These are phyloP conservation scores for Penicillium sclerotiorum DNA, from an alignment of 2,329 filamentous ascomycete species.

Conservation along the genomic window DNA sequence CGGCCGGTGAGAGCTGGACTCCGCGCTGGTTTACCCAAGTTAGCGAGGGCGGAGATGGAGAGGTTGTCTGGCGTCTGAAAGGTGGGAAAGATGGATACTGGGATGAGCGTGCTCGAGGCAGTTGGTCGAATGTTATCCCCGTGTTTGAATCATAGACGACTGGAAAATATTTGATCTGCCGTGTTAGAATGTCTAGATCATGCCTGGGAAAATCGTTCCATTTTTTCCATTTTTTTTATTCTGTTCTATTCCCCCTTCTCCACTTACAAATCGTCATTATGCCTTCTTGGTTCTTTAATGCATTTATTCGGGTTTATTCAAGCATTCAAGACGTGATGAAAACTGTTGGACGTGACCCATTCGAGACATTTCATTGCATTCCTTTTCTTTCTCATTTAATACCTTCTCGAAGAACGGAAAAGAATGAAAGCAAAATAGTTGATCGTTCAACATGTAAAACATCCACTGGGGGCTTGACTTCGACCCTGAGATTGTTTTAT, in stretches of 20 bases:
- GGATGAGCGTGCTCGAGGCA: constrained; percentile 74
- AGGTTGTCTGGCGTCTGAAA: constrained; percentile 69
- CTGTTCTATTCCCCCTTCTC: background rate
- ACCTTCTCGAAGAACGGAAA: no score
- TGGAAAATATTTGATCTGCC: background rate
- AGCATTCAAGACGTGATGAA: background rate
- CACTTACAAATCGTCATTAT: no score
- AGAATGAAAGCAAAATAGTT: no score
- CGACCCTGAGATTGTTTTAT: no score
- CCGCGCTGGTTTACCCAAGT: constrained; percentile 85
- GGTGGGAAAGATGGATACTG: constrained; percentile 87
- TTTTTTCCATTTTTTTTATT: no score
- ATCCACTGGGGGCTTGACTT: no score
- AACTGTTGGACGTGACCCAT: no score
- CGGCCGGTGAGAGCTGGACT: constrained; percentile 68
- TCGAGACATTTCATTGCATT: no score
- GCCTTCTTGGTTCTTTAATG: background rate
- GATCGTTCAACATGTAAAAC: no score
- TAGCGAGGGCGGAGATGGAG: constrained; percentile 43
- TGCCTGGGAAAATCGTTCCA: background rate
- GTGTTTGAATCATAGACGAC: constrained; percentile 51
- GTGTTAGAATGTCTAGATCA: background rate
- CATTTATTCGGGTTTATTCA: background rate
- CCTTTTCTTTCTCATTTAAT: no score
- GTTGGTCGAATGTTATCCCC: constrained; percentile 63